phyloP scores from a whole-genome alignment of 345 rosid genomes.

The Acer negundo region DNA sequence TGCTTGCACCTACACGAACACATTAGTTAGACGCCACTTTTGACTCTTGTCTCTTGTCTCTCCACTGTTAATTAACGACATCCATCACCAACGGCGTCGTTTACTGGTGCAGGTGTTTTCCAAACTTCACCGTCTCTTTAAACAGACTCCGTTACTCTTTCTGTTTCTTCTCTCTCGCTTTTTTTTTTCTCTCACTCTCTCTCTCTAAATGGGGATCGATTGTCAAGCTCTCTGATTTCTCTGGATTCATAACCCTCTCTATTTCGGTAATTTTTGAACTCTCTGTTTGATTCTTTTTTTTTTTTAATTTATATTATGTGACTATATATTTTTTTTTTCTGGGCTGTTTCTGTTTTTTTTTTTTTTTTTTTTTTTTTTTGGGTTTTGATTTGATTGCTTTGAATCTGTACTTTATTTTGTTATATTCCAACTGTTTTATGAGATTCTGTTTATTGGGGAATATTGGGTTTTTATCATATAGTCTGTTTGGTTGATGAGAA shows the following conservation, averaged over 20 bases:
- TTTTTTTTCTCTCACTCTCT: conserved; percentile 25
- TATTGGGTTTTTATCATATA: conserved; percentile 9
- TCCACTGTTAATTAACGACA: conserved; percentile 45
- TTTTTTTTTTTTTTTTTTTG: conserved; percentile 1
- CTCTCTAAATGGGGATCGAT: conserved; percentile 34
- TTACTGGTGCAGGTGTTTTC: conserved; percentile 28
- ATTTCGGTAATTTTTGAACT: conserved; percentile 37
- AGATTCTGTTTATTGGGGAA: conserved; percentile 30
- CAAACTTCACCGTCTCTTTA: conserved; percentile 39
- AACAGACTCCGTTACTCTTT: conserved; percentile 28
- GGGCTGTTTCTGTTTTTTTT: conserved; percentile 22
- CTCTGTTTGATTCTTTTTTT: conserved; percentile 2
- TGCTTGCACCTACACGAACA: too few species aligned
- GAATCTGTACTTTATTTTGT: conserved; percentile 30
- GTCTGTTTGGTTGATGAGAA: conserved; percentile 25
- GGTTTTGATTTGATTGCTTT: conserved; percentile 28
- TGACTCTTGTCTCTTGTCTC: conserved; percentile 26
- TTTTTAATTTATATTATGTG: conserved; percentile 3
- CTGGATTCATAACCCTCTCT: conserved; percentile 37
- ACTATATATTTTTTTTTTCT: conserved; percentile 8
- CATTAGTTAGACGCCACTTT: conserved; percentile 33
- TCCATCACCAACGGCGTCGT: conserved; percentile 27
- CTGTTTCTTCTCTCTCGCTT: conserved; percentile 11
- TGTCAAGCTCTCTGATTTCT: conserved; percentile 34
- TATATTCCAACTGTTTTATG: conserved; percentile 12